Evolutionary conservation across 1,284 basidiomycete species (phyloP).

Genomic region (Mixia osmundae): DNA sequence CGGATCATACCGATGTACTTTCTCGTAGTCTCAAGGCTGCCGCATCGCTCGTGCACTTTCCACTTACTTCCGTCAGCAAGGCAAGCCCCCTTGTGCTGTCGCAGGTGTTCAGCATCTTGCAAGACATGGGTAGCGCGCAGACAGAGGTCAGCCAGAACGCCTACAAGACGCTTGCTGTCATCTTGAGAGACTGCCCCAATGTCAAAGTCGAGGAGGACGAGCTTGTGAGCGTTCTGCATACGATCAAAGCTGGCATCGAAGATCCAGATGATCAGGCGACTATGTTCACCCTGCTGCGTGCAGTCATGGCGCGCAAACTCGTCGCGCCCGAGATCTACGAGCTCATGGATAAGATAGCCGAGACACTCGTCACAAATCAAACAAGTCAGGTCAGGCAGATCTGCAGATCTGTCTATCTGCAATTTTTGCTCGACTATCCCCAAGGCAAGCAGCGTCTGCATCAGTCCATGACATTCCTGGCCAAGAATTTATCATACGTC

Average conservation of each 20-base stretch:
- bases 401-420: constrained; percentile 65
- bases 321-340: constrained; percentile 95
- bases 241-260: constrained; percentile 77
- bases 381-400: constrained; percentile 73
- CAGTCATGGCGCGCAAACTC: constrained; percentile 71
- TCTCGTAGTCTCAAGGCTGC: constrained; percentile 55
- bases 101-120: constrained; percentile 68
- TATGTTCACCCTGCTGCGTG: constrained; percentile 74
- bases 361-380: constrained; percentile 85
- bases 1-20: constrained; percentile 55
- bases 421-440: constrained; percentile 93
- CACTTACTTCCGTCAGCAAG: constrained; percentile 48
- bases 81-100: constrained; percentile 62
- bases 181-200: constrained; percentile 60
- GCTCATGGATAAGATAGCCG: constrained; percentile 82
- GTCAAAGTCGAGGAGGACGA: constrained; percentile 73
- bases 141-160: constrained; percentile 74
- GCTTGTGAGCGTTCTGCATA: constrained; percentile 58
- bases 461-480: constrained; percentile 74
- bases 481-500: constrained; percentile 71
- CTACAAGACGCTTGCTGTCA: constrained; percentile 59
- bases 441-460: constrained; percentile 78
- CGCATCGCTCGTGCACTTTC: constrained; percentile 60
- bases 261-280: constrained; percentile 68
- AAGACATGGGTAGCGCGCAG: constrained; percentile 62